Percentiles rank a stretch among this genome's conserved stretches.
These are phyloP conservation scores for Cercospora beticola DNA, from an alignment of 2,329 filamentous ascomycete species.

Conservation along the genomic window DNA sequence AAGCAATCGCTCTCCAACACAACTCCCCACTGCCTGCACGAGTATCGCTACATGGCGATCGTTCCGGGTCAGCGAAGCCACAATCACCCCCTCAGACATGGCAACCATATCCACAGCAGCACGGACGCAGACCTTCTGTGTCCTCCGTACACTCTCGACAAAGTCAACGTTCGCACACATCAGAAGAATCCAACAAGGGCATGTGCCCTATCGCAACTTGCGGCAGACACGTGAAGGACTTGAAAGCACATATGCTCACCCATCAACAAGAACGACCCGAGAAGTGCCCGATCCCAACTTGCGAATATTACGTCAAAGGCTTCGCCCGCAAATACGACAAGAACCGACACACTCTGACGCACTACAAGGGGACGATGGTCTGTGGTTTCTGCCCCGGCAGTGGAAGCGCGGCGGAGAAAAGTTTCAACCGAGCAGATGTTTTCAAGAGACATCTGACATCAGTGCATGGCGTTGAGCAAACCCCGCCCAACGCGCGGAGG, in stretches of 20 bases:
- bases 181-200: conserved; percentile 57
- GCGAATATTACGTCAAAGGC: conserved; percentile 88
- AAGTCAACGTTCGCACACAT: conserved; percentile 44
- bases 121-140: conserved; percentile 64
- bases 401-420: conserved; percentile 86
- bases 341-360: conserved; percentile 88
- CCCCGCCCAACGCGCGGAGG: conserved; percentile 86
- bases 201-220: conserved; percentile 82
- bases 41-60: conserved; percentile 47
- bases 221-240: conserved; percentile 82
- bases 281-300: conserved; percentile 89
- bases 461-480: conserved; percentile 90
- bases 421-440: conserved; percentile 91
- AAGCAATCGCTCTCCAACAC: conserved; percentile 50
- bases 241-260: conserved; percentile 92
- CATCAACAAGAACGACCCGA: conserved; percentile 88
- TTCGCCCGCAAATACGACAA: conserved; percentile 97
- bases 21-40: conserved; percentile 64
- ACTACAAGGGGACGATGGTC: conserved; percentile 97
- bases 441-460: conserved; percentile 93
- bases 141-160: conserved; percentile 69
- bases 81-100: conserved; percentile 62
- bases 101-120: conserved; percentile 47
- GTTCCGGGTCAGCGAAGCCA: conserved; percentile 36
- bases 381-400: conserved; percentile 92